Evolutionary conservation across 1,284 basidiomycete species (phyloP).

Genomic region (Erythrobasidium hasegawianum): DNA sequence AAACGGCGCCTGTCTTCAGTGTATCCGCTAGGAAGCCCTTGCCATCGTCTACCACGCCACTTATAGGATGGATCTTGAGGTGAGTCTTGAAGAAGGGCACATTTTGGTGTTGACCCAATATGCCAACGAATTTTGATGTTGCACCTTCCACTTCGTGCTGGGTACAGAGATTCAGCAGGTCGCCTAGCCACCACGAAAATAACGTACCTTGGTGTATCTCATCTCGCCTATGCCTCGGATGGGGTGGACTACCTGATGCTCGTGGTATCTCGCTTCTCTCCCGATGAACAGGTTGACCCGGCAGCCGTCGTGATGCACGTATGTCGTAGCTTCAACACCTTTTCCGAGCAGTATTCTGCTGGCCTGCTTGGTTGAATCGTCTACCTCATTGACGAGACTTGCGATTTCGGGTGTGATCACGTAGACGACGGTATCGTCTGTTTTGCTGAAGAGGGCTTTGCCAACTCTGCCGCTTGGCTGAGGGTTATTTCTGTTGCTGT

Average conservation of each 20-base stretch:
- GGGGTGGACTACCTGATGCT: no score
- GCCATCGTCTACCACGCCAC: constrained; percentile 27
- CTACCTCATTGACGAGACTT: constrained; percentile 15
- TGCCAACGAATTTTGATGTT: constrained; percentile 6
- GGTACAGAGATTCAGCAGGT: background rate
- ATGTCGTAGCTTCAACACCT: constrained; percentile 24
- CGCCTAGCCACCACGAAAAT: background rate
- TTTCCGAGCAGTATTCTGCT: constrained; percentile 17
- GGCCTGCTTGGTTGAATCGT: constrained; percentile 19
- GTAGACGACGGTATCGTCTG: background rate
- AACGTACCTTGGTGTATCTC: background rate
- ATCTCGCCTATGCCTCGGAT: constrained; percentile 7
- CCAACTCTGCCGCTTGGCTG: constrained; percentile 14
- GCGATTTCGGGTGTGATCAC: constrained; percentile 3
- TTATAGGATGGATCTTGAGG: constrained; percentile 32
- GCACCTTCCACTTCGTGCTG: constrained; percentile 28
- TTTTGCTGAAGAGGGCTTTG: background rate
- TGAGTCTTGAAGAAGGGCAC: constrained; percentile 18
- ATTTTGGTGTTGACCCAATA: constrained; percentile 14
- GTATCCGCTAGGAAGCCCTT: constrained; percentile 20
- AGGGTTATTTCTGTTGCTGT: constrained; percentile 19
- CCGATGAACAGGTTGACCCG: constrained; percentile 6
- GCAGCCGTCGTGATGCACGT: background rate
- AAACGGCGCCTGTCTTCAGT: constrained; percentile 8
- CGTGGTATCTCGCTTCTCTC: no score